Percentiles rank a stretch among this genome's conserved stretches.
Conservation (phyloP, 2,329 filamentous ascomycete species). For the Aspergillus fischeri region DNA sequence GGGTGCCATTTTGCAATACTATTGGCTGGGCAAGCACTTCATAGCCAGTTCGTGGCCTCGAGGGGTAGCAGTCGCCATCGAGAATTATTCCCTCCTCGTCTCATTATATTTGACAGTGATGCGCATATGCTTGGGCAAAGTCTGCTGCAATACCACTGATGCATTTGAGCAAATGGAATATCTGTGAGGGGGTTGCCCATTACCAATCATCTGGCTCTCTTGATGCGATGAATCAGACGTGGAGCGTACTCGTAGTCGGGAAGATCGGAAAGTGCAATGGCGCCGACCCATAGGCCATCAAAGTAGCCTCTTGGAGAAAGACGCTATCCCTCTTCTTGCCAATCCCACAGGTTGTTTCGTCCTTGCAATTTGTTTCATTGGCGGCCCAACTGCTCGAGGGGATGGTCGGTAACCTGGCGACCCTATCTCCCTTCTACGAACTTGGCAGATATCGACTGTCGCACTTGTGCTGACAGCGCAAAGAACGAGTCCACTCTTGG, state of each 20-base stretch:
- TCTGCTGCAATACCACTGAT: neutral
- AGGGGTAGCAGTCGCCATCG: neutral
- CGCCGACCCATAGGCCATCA: constrained; percentile 16
- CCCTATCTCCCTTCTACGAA: neutral
- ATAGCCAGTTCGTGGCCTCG: neutral
- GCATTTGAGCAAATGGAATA: neutral
- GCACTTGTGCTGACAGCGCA: neutral
- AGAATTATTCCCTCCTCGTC: neutral
- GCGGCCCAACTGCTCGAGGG: constrained; percentile 9
- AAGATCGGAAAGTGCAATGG: constrained; percentile 22
- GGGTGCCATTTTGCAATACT: too few species aligned
- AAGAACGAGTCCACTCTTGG: neutral
- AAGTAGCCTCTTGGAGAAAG: constrained; percentile 17
- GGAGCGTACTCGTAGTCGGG: constrained; percentile 16
- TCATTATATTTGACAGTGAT: neutral
- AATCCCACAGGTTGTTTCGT: constrained; percentile 20
- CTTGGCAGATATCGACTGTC: constrained; percentile 6
- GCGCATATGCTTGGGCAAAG: neutral
- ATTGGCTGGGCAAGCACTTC: neutral
- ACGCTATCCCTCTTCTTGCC: constrained; percentile 22
- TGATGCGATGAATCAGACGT: constrained; percentile 11
- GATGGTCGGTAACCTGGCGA: constrained; percentile 10
- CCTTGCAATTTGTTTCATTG: constrained; percentile 20
- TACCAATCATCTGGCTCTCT: neutral
- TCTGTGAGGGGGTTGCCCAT: neutral